phyloP scores from a whole-genome alignment of 2,329 filamentous ascomycete genomes.

The Trichophaea hybrida region DNA sequence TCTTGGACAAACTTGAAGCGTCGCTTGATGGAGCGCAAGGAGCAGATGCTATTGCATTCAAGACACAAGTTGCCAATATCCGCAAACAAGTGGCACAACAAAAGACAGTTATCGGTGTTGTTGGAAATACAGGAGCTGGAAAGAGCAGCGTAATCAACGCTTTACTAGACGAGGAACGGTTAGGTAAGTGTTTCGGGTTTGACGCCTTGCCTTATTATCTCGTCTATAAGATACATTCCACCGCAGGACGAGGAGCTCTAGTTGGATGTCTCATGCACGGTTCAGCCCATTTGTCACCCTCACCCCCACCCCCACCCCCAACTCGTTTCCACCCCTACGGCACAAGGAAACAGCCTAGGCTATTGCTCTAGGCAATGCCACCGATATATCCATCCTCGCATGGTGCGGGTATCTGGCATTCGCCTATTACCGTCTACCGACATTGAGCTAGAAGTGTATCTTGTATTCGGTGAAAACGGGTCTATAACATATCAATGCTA shows the following conservation, averaged over 20 bases:
- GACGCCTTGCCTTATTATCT: slow-evolving; percentile 24
- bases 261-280: too few species aligned
- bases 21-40: slow-evolving; percentile 26
- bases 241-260: too few species aligned
- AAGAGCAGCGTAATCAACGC: slow-evolving; percentile 52
- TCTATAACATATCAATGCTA: background rate
- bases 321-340: too few species aligned
- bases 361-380: too few species aligned
- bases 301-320: too few species aligned
- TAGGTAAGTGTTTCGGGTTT: slow-evolving; percentile 28
- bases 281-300: too few species aligned
- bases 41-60: slow-evolving; percentile 32
- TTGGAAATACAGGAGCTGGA: slow-evolving; percentile 47
- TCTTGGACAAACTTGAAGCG: slow-evolving; percentile 30
- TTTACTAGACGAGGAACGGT: slow-evolving; percentile 45
- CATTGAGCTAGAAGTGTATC: background rate
- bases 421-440: background rate
- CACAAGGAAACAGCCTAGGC: too few species aligned
- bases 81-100: slow-evolving; percentile 31
- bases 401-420: background rate
- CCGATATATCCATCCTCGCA: background rate
- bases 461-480: background rate
- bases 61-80: slow-evolving; percentile 34
- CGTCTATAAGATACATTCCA: too few species aligned
- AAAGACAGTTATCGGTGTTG: slow-evolving; percentile 42